Evolutionary conservation across 1,284 basidiomycete species (phyloP), one percentile per base, ranked within the genome.

Genomic region (Cryptococcus depauperatus): DNA sequence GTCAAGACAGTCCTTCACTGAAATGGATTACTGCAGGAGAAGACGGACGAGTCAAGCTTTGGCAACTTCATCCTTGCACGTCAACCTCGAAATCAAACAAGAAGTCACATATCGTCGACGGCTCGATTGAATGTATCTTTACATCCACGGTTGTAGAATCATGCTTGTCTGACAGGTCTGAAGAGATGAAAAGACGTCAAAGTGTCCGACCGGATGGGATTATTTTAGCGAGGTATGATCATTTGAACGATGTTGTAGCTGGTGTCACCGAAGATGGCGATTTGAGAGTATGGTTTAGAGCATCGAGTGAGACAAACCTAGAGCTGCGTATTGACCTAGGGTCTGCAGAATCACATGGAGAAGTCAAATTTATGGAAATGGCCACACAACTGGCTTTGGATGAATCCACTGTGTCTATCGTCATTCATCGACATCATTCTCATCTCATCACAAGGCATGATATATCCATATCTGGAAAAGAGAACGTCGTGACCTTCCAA

Each of bases 1-100:
- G 33, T 0, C 19, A 35, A 0, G 9, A 21, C n/a, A 18, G 33
- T 5, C 46, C 47, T n/a, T 39, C 46, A 6, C n/a, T 54, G 7
- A 47, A 58, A 33, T 70, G 65, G 57, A 61, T 66, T 3, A 59
- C 65, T 3, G 67, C 55, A 8, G 67, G 69, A 3, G 53, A 54
- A 22, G 69, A 71, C 44, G 69, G 69, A 4, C 44, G 50, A n/a
- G 56, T 67, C 37, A 70, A 70, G 50, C 51, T 63, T 41, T 70
- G 68, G 68, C 46, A 57, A 27, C 50, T 65, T 6, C 47, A 59
- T 29, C 58, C 61, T 0, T 54, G 55, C 3, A 47, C 49, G 8
- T 47, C 41, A 13, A 30, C 16, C 35, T n/a, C n/a, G n/a, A 37
- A 37, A 21, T 16, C 13, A 6, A 22, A 22, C 16, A 37, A 37